These are phyloP conservation scores for Albifimbria verrucaria DNA, from an alignment of 2,329 filamentous ascomycete genomes.

Conservation along the genomic window DNA sequence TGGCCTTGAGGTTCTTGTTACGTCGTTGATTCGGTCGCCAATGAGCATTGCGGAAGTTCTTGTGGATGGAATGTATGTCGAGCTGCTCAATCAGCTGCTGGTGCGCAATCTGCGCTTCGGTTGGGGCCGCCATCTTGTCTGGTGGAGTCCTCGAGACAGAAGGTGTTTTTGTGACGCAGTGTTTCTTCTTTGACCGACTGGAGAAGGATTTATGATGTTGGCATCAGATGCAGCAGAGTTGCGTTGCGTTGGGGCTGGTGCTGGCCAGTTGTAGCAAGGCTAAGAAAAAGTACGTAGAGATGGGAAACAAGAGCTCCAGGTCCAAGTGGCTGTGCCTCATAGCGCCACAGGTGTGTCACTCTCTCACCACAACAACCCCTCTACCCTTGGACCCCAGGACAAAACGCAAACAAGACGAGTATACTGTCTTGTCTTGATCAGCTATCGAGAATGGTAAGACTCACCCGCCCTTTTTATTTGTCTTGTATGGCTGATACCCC, in stretches of 20 bases:
- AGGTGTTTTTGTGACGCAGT: neutral
- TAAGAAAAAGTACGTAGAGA: no score
- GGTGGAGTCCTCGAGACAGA: neutral
- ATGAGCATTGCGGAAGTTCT: conserved; percentile 82
- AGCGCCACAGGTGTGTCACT: no score
- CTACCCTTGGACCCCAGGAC: no score
- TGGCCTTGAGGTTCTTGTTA: conserved; percentile 98
- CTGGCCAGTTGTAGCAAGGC: no score
- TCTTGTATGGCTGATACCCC: neutral
- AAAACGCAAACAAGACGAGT: no score
- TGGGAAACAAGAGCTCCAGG: no score
- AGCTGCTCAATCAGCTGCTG: conserved; percentile 84
- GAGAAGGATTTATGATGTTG: no score
- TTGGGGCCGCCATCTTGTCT: conserved; percentile 57
- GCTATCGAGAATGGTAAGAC: neutral
- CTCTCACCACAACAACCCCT: no score
- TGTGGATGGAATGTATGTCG: conserved; percentile 82
- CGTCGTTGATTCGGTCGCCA: conserved; percentile 94
- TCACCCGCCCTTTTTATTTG: neutral
- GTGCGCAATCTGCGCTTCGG: conserved; percentile 75
- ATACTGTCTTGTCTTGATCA: no score
- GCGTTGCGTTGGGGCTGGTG: no score
- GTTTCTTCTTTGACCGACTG: neutral
- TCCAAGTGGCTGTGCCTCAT: no score
- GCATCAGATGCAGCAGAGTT: no score